A percentile compares a stretch with the other conserved stretches of the same genome.
Evolutionary conservation across 768 basidiomycete genomes (phyloP).

Genomic region (Myochromella boudieri): DNA sequence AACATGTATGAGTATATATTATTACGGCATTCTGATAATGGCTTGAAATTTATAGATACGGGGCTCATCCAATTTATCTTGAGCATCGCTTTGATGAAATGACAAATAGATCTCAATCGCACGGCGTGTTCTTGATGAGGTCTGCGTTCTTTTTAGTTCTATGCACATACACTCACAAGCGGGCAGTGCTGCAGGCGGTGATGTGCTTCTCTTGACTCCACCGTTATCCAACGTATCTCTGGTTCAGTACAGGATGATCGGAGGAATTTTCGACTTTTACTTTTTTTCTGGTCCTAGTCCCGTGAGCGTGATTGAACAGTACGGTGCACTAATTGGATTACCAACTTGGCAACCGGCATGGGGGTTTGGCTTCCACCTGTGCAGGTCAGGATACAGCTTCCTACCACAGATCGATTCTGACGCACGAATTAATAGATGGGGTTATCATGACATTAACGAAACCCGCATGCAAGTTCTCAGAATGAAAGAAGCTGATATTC

Average conservation of each 20-base stretch:
- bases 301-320: constrained; percentile 66
- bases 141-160: constrained; percentile 21
- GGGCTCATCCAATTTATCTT: constrained; percentile 70
- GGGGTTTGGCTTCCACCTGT: constrained; percentile 80
- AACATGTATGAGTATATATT: constrained; percentile 49
- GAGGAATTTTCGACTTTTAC: constrained; percentile 78
- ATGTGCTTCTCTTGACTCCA: constrained; percentile 67
- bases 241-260: constrained; percentile 71
- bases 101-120: constrained; percentile 54
- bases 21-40: not conserved
- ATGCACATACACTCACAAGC: constrained; percentile 5
- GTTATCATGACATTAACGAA: constrained; percentile 51
- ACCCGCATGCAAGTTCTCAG: constrained; percentile 50
- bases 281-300: constrained; percentile 67
- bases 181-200: constrained; percentile 62
- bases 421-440: constrained; percentile 31
- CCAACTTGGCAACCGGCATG: constrained; percentile 74
- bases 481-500: constrained; percentile 67
- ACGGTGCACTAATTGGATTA: constrained; percentile 62
- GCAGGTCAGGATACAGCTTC: constrained; percentile 38
- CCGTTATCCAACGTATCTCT: constrained; percentile 53
- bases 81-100: constrained; percentile 66
- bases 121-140: constrained; percentile 78
- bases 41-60: constrained; percentile 45
- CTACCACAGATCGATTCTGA: not conserved